Base-by-base conservation (phyloP, 2,329 filamentous ascomycete species). In the Sporothrix schenckii region DNA sequence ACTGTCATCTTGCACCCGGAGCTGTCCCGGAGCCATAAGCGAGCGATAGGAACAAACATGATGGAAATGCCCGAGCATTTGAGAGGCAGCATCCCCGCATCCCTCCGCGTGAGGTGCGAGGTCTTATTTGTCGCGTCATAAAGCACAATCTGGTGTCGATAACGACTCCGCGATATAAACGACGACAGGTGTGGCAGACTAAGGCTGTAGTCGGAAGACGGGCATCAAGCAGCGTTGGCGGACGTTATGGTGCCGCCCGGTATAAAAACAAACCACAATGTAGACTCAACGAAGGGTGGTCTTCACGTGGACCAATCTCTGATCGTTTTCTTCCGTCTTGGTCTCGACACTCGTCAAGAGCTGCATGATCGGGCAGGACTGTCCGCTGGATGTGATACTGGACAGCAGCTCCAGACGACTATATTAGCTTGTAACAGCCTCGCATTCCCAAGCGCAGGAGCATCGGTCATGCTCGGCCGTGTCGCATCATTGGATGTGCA, bases 71-170 rank as follows among this genome's bases (percentile, higher is more conserved):
- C 21, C 21, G 27, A 52, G 13, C 10, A 16, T 4, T 11, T 6
- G n/a, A 24, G 14, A 66, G 30, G 14, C 21, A 13, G 21, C 14
- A n/a, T 41, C 68, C 56, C 56, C 56, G 53, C 53, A 44, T 41
- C 39, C 34, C 14, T 39, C 53, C 39, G n/a, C 60, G 68, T 70
- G 68, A 70, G 68, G 68, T 66, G 68, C 60, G 68, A 58, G 34
- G 24, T 6, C 7, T 6, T 41, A n/a, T 24, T 66, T 66, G 68
- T 70, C 60, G 68, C 68, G 60, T 70, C 68, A 70, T 70, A 19
- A 24, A 34, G 14, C 16, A 21, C 11, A 16, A 7, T 11, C 53
- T 61, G 9, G 54, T 50, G 49, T 19, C 68, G n/a, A 69, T 54
- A 65, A 34, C 47, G 34, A 24, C 27, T 47, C 41, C 24, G 41